A percentile compares a stretch with the other conserved stretches of the same genome.
Conservation (phyloP, 1,139 yeast genomes). For the Kodamaea plutei region DNA sequence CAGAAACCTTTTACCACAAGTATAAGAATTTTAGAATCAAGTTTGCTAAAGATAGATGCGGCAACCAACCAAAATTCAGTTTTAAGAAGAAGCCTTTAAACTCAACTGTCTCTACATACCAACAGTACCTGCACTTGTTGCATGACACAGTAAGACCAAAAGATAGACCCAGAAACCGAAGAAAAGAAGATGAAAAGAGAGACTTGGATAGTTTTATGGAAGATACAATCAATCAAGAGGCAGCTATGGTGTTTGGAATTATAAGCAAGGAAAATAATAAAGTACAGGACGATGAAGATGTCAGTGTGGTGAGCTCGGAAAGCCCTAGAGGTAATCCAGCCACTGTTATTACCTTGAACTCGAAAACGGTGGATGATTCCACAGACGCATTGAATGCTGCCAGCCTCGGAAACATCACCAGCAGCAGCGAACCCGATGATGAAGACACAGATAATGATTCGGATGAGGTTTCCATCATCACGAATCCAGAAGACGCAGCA, state of each 20-base stretch:
- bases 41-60: constrained; percentile 48
- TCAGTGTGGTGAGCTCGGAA: constrained; percentile 1
- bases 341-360: neutral
- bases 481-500: constrained; percentile 37
- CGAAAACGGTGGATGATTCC: neutral
- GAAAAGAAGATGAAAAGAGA: constrained; percentile 4
- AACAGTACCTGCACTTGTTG: constrained; percentile 15
- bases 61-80: constrained; percentile 43
- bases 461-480: constrained; percentile 42
- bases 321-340: neutral
- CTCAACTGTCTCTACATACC: constrained; percentile 13
- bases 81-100: constrained; percentile 29
- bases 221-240: constrained; percentile 35
- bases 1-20: constrained; percentile 10
- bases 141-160: constrained; percentile 12
- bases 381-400: constrained; percentile 1
- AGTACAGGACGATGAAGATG: constrained; percentile 7
- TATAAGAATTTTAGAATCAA: constrained; percentile 50
- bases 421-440: constrained; percentile 7
- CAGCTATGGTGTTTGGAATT: constrained; percentile 47
- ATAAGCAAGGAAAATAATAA: constrained; percentile 23
- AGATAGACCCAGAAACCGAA: constrained; percentile 5
- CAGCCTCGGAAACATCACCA: constrained; percentile 4
- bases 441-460: constrained; percentile 12
- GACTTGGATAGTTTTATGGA: constrained; percentile 17